Conservation (phyloP, 306 rosid species). For the Cicer bijugum region DNA sequence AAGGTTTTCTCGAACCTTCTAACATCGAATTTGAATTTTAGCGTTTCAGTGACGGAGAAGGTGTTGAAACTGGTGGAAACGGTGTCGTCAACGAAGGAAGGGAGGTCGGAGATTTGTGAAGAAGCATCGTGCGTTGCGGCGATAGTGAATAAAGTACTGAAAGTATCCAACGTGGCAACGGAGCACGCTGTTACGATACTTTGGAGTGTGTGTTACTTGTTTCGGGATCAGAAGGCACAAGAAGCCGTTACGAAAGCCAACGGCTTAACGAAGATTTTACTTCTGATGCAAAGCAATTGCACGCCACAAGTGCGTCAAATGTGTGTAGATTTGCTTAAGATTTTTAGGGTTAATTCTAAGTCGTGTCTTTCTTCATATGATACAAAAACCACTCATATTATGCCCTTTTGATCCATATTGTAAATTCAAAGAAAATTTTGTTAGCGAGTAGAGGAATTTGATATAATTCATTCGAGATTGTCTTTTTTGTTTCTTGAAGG, state of each 20-base stretch:
- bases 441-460: slow-evolving; percentile 54
- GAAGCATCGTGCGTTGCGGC: slow-evolving; percentile 59
- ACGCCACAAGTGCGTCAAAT: slow-evolving; percentile 70
- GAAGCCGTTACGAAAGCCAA: slow-evolving; percentile 73
- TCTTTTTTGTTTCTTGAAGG: not conserved
- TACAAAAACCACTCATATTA: slow-evolving; percentile 86
- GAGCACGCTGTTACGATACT: slow-evolving; percentile 86
- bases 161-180: slow-evolving; percentile 70
- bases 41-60: slow-evolving; percentile 58
- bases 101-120: slow-evolving; percentile 69
- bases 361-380: slow-evolving; percentile 73
- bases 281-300: slow-evolving; percentile 92
- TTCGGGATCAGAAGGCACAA: slow-evolving; percentile 69
- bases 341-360: slow-evolving; percentile 70
- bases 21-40: slow-evolving; percentile 43
- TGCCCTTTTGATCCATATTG: slow-evolving; percentile 75
- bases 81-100: slow-evolving; percentile 79
- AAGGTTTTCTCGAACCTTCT: slow-evolving; percentile 53
- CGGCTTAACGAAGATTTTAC: slow-evolving; percentile 80
- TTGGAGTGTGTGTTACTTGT: slow-evolving; percentile 85
- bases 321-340: slow-evolving; percentile 82
- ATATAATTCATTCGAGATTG: slow-evolving; percentile 41
- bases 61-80: slow-evolving; percentile 70
- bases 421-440: slow-evolving; percentile 71
- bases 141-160: slow-evolving; percentile 68